Conservation (phyloP, 2,329 filamentous ascomycete genomes). For the Calonectria pseudoturangicola region DNA sequence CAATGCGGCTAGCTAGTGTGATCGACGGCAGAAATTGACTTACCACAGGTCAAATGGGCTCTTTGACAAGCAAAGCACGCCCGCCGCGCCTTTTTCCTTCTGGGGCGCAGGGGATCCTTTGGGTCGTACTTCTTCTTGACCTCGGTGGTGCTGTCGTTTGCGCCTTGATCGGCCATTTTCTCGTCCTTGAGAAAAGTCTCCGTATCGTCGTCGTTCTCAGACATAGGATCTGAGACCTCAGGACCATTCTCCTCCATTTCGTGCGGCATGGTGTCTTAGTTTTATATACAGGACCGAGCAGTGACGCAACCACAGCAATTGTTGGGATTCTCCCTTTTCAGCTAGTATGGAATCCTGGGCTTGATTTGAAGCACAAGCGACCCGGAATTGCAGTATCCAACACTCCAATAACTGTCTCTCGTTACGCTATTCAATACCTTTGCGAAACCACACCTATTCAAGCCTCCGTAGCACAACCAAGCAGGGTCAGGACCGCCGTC, state of each 20-base stretch:
- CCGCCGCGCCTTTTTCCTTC: conserved; percentile 95
- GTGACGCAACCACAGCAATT: conserved; percentile 46
- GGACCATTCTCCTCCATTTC: conserved; percentile 71
- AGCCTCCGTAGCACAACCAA: conserved; percentile 58
- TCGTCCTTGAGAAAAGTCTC: conserved; percentile 64
- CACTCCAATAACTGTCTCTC: conserved; percentile 52
- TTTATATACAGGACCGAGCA: conserved; percentile 65
- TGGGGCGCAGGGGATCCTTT: conserved; percentile 92
- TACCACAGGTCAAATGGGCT: conserved; percentile 98
- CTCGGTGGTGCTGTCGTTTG: conserved; percentile 68
- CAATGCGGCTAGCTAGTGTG: conserved; percentile 10
- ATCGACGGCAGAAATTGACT: conserved; percentile 65
- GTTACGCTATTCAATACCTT: conserved; percentile 53
- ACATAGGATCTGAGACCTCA: conserved; percentile 75
- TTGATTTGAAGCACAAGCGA: conserved; percentile 52
- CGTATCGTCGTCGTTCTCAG: conserved; percentile 76
- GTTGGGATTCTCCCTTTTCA: conserved; percentile 50
- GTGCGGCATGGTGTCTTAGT: conserved; percentile 73
- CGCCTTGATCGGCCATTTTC: conserved; percentile 71
- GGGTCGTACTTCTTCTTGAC: conserved; percentile 83
- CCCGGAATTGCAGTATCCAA: conserved; percentile 59
- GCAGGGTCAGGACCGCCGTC: conserved; percentile 51
- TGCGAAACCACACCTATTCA: conserved; percentile 60
- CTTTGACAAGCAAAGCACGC: conserved; percentile 98
- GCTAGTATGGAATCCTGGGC: conserved; percentile 43